phyloP scores from a whole-genome alignment of 2,329 filamentous ascomycete species.

The Penicillium sp. region DNA sequence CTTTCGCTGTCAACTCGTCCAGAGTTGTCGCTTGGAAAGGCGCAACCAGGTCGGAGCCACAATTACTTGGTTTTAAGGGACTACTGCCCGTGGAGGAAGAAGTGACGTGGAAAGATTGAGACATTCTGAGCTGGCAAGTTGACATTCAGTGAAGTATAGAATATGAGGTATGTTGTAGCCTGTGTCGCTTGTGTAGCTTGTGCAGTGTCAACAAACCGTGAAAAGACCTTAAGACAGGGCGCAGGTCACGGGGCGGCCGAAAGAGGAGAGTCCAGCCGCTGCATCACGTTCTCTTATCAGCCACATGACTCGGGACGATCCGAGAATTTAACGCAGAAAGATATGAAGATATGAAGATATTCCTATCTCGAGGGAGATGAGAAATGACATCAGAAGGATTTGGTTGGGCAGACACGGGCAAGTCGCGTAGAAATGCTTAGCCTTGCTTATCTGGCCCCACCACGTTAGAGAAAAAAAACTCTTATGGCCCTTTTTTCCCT shows the following conservation, averaged over 20 bases:
- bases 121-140: slow-evolving; percentile 33
- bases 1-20: slow-evolving; percentile 20
- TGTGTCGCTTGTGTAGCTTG: too few relatives aligned
- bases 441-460: slow-evolving; percentile 4
- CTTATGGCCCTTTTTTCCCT: background rate
- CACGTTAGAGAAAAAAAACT: background rate
- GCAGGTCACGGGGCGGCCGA: background rate
- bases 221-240: background rate
- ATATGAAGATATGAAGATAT: background rate
- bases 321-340: background rate
- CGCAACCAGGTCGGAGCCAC: slow-evolving; percentile 24
- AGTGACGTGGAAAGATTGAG: slow-evolving; percentile 28
- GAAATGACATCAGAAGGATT: background rate
- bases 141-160: slow-evolving; percentile 22
- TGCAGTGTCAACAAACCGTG: background rate
- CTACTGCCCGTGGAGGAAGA: slow-evolving; percentile 12
- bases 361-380: too few relatives aligned
- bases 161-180: background rate
- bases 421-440: slow-evolving; percentile 2
- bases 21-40: slow-evolving; percentile 20
- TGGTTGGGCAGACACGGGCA: background rate
- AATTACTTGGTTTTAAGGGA: slow-evolving; percentile 29
- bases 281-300: background rate
- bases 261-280: slow-evolving; percentile 3
- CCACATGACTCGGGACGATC: background rate